phyloP scores from a whole-genome alignment of 1,284 basidiomycete species.

The Abortiporus biennis region DNA sequence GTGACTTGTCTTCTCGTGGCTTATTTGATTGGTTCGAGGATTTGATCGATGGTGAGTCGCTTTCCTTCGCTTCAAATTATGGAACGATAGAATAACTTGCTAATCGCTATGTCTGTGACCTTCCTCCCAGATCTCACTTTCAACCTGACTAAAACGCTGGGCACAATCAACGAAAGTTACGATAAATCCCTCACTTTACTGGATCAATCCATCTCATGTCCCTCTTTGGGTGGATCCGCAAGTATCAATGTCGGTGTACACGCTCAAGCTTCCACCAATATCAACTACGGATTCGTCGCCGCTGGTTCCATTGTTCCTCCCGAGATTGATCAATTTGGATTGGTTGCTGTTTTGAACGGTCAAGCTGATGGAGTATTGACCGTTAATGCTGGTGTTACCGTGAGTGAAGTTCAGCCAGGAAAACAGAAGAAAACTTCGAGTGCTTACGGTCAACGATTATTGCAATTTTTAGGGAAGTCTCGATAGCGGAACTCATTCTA shows the following conservation, averaged over 20 bases:
- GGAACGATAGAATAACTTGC: too few relatives aligned
- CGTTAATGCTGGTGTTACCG: slow-evolving; percentile 27
- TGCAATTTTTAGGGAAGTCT: too few relatives aligned
- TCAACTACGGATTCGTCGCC: slow-evolving; percentile 35
- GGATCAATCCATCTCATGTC: slow-evolving; percentile 34
- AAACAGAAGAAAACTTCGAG: too few relatives aligned
- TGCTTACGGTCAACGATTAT: too few relatives aligned
- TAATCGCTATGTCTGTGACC: too few relatives aligned
- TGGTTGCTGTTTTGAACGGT: slow-evolving; percentile 21
- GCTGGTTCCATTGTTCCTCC: slow-evolving; percentile 39
- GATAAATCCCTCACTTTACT: slow-evolving; percentile 34
- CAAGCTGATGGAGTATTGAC: slow-evolving; percentile 26
- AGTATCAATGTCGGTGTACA: slow-evolving; percentile 33
- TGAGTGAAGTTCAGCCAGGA: slow-evolving; percentile 15
- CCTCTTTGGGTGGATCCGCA: slow-evolving; percentile 26
- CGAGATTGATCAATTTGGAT: slow-evolving; percentile 25
- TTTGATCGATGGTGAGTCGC: slow-evolving; percentile 8
- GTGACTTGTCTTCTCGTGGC: slow-evolving; percentile 8
- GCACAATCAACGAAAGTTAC: too few relatives aligned
- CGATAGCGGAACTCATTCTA: too few relatives aligned
- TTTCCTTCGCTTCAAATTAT: slow-evolving; percentile 12
- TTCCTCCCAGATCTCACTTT: too few relatives aligned
- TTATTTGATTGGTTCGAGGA: slow-evolving; percentile 8
- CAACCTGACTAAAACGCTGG: too few relatives aligned
- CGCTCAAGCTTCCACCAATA: slow-evolving; percentile 29